Percentiles rank a stretch among this genome's conserved stretches.
phyloP scores from a whole-genome alignment of 192 early-diverging fungal species.

The Coemansia reversa region DNA sequence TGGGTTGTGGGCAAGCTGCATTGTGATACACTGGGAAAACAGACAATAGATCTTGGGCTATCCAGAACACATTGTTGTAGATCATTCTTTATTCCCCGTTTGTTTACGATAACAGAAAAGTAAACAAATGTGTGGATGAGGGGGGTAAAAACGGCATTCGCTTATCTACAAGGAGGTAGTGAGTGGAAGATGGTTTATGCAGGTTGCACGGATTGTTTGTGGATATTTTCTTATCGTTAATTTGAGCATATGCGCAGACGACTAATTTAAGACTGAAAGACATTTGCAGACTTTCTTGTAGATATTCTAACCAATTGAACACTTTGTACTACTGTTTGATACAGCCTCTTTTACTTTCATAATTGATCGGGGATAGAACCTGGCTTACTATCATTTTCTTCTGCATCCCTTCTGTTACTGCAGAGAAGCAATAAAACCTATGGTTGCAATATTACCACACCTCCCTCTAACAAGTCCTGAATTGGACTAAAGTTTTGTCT shows the following conservation, averaged over 20 bases:
- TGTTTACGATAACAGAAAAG: background rate
- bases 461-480: background rate
- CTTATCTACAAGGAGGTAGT: too few species aligned
- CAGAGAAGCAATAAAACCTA: background rate
- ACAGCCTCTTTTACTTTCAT: background rate
- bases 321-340: background rate
- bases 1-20: background rate
- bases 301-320: too few species aligned
- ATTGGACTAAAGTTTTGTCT: background rate
- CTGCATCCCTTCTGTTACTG: background rate
- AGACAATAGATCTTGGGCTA: constrained; percentile 7
- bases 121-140: background rate
- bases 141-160: background rate
- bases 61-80: constrained; percentile 3
- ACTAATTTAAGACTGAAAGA: background rate
- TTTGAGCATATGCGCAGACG: background rate
- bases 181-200: background rate
- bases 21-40: background rate
- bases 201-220: background rate
- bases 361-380: background rate
- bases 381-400: background rate
- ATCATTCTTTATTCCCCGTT: constrained; percentile 1
- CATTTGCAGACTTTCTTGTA: background rate
- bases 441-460: too few species aligned
- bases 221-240: background rate